A percentile compares a stretch with the other conserved stretches of the same genome.
Conservation (phyloP, 2,329 filamentous ascomycete species). For the Colletotrichum endophyticum region DNA sequence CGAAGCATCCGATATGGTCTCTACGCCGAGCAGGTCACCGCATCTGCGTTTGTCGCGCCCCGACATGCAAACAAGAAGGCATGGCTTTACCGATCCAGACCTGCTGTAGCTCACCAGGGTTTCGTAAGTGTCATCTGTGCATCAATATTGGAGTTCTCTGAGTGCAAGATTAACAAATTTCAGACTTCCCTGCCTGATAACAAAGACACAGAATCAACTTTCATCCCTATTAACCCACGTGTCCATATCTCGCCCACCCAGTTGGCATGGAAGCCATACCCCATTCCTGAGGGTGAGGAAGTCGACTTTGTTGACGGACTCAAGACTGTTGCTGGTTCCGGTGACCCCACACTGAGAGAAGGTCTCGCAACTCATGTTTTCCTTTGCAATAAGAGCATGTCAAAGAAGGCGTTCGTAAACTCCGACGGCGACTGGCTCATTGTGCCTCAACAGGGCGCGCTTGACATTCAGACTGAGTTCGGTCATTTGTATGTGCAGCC, state of each 20-base stretch:
- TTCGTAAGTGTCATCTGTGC: not conserved
- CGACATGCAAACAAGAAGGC: slow-evolving; percentile 34
- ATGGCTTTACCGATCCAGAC: slow-evolving; percentile 31
- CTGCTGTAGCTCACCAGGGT: slow-evolving; percentile 35
- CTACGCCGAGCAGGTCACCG: slow-evolving; percentile 49
- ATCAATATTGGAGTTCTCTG: accelerated
- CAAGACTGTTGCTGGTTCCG: slow-evolving; percentile 52
- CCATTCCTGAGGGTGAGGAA: slow-evolving; percentile 31
- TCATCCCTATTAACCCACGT: slow-evolving; percentile 47
- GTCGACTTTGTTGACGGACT: slow-evolving; percentile 53
- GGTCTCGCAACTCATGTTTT: slow-evolving; percentile 56
- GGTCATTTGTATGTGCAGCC: slow-evolving; percentile 68
- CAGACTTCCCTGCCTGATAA: slow-evolving; percentile 24
- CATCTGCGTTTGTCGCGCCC: slow-evolving; percentile 34
- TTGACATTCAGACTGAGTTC: slow-evolving; percentile 73
- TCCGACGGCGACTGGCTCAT: slow-evolving; percentile 73
- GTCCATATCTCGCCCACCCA: slow-evolving; percentile 50
- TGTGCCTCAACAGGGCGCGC: slow-evolving; percentile 66
- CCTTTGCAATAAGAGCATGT: slow-evolving; percentile 51
- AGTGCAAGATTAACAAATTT: not conserved
- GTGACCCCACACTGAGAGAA: slow-evolving; percentile 52
- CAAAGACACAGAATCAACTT: slow-evolving; percentile 41
- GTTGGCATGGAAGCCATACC: slow-evolving; percentile 49
- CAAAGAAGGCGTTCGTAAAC: slow-evolving; percentile 52
- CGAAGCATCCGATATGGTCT: slow-evolving; percentile 41